Percentiles rank a stretch among this genome's conserved stretches.
These are phyloP conservation scores for Collybia sp. DNA, from an alignment of 768 basidiomycete genomes.

Conservation along the genomic window DNA sequence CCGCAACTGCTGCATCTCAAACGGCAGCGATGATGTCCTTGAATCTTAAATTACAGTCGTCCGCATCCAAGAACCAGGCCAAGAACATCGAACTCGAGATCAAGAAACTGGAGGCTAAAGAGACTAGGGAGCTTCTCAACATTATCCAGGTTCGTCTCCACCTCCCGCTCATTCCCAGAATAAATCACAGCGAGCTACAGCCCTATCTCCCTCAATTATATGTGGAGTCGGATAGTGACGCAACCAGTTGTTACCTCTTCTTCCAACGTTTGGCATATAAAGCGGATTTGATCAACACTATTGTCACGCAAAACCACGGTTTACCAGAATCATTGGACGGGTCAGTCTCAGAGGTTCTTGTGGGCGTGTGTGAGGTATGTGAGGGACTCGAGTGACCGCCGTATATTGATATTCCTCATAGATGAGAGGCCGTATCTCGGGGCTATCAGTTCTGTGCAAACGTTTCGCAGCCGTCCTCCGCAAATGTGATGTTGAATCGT, in stretches of 20 bases:
- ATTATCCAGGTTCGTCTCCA: constrained; percentile 73
- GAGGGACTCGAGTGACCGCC: not conserved
- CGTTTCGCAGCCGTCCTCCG: constrained; percentile 85
- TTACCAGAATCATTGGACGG: constrained; percentile 84
- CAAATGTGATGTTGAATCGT: constrained; percentile 78
- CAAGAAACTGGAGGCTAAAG: constrained; percentile 77
- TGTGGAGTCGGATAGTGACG: constrained; percentile 83
- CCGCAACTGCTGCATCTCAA: constrained; percentile 79
- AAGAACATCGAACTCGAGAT: constrained; percentile 88
- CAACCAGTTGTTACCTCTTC: constrained; percentile 87
- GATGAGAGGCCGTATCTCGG: constrained; percentile 82
- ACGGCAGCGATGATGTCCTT: constrained; percentile 92
- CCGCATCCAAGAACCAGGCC: constrained; percentile 87
- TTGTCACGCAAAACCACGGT: constrained; percentile 78
- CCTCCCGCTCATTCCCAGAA: constrained; percentile 1
- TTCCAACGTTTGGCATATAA: constrained; percentile 89
- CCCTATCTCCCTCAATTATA: constrained; percentile 92
- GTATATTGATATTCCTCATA: constrained; percentile 20
- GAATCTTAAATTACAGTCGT: constrained; percentile 90
- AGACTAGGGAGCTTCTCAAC: constrained; percentile 71
- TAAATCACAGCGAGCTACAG: constrained; percentile 27
- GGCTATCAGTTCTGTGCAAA: constrained; percentile 79
- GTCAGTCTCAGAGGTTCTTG: constrained; percentile 76
- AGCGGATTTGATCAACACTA: constrained; percentile 77
- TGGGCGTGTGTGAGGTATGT: constrained; percentile 88